These are phyloP conservation scores for Penstemon davidsonii DNA, from an alignment of 257 asterid genomes.

Conservation along the genomic window DNA sequence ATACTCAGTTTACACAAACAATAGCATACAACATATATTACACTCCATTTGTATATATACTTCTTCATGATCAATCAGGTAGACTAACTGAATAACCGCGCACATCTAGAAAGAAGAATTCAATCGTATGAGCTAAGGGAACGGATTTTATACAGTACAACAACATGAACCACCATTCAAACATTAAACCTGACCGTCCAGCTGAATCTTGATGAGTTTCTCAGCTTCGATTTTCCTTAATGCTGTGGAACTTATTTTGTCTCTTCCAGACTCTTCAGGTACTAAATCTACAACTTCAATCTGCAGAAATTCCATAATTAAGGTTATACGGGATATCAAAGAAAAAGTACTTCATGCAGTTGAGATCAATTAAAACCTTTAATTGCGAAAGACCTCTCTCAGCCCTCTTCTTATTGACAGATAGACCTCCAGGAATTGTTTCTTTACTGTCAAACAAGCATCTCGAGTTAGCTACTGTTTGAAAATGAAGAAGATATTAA, in stretches of 20 bases:
- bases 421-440: conserved; percentile 76
- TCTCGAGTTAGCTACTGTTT: conserved; percentile 27
- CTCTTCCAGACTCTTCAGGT: conserved; percentile 59
- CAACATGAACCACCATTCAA: neutral
- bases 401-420: conserved; percentile 80
- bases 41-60: conserved; percentile 11
- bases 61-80: conserved; percentile 9
- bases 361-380: conserved; percentile 42
- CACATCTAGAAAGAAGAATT: conserved; percentile 1
- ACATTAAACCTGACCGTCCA: conserved; percentile 34
- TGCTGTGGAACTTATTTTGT: conserved; percentile 77
- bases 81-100: conserved; percentile 16
- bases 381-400: conserved; percentile 75
- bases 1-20: neutral
- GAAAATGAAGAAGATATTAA: neutral
- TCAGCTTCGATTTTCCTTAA: conserved; percentile 73
- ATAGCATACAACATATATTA: conserved; percentile 10
- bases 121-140: neutral
- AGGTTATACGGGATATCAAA: neutral
- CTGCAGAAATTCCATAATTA: conserved; percentile 37
- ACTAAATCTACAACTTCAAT: conserved; percentile 85
- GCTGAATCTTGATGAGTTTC: conserved; percentile 43
- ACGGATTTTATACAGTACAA: neutral
- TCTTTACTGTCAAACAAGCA: conserved; percentile 68
- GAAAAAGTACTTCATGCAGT: neutral